Conservation (phyloP, 78 protist genomes). For the Dictyostelium brefeldianum region DNA sequence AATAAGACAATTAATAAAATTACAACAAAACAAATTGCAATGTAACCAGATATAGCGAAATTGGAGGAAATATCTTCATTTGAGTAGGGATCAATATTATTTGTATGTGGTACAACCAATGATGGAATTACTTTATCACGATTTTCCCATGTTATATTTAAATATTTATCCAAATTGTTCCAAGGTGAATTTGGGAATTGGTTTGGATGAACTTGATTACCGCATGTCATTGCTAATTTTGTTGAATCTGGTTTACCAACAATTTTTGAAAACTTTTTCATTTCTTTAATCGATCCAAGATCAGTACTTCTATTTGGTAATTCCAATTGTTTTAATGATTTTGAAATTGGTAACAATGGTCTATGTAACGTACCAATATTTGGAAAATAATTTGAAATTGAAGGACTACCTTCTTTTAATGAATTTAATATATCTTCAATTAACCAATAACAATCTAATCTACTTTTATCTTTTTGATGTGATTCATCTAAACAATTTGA, state of each 20-base stretch:
- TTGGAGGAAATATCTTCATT: not conserved
- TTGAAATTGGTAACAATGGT: slow-evolving; percentile 28
- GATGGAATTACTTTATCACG: slow-evolving; percentile 18
- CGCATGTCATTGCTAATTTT: not conserved
- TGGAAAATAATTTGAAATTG: slow-evolving; percentile 6
- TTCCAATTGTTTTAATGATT: not conserved
- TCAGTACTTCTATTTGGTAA: slow-evolving; percentile 28
- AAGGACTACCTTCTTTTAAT: slow-evolving; percentile 8
- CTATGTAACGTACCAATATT: not conserved
- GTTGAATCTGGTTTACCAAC: not conserved
- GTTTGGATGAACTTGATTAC: slow-evolving; percentile 11
- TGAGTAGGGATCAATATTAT: not conserved
- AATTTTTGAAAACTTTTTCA: slow-evolving; percentile 30
- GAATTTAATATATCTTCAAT: slow-evolving; percentile 34
- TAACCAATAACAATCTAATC: slow-evolving; percentile 62
- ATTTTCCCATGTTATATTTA: slow-evolving; percentile 37
- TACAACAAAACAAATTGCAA: slow-evolving; percentile 12
- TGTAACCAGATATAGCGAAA: not conserved
- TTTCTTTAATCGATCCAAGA: not conserved
- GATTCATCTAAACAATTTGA: slow-evolving; percentile 63
- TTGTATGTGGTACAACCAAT: not conserved
- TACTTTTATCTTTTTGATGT: slow-evolving; percentile 11
- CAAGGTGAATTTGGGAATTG: slow-evolving; percentile 23
- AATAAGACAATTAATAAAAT: slow-evolving; percentile 1
- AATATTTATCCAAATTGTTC: slow-evolving; percentile 23